phyloP scores from a whole-genome alignment of 148 eudicot genomes.

The Camellia sinensis region DNA sequence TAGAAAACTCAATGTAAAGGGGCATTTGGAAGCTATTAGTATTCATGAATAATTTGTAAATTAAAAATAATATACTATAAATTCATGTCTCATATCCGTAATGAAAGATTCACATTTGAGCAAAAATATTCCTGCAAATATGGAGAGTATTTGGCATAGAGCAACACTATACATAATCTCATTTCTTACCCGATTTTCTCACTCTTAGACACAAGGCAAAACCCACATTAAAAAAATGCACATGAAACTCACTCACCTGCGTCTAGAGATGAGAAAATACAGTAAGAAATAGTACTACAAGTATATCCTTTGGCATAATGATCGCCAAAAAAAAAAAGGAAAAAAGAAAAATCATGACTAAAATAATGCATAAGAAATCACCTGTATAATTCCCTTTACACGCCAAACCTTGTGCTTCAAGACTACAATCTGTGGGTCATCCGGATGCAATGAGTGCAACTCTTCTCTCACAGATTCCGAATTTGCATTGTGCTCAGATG shows the following conservation, averaged over 20 bases:
- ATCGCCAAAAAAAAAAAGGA: neutral
- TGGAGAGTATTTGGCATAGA: neutral
- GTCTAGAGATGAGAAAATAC: too few relatives aligned
- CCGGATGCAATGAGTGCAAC: slow-evolving; percentile 55
- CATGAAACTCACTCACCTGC: too few relatives aligned
- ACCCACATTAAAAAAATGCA: too few relatives aligned
- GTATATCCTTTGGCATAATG: neutral
- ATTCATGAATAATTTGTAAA: neutral
- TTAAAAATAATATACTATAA: neutral
- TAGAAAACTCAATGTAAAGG: neutral
- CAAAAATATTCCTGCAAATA: neutral
- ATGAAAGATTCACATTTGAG: neutral
- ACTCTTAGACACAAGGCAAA: too few relatives aligned
- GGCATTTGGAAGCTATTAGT: neutral
- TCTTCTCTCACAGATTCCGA: slow-evolving; percentile 64
- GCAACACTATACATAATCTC: too few relatives aligned
- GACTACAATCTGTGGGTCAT: slow-evolving; percentile 75
- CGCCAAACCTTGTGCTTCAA: slow-evolving; percentile 84
- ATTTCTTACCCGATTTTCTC: too few relatives aligned
- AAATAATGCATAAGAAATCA: slow-evolving; percentile 16
- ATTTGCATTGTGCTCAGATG: slow-evolving; percentile 78
- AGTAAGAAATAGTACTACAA: too few relatives aligned
- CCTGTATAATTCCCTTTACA: slow-evolving; percentile 90
- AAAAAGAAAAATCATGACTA: neutral
- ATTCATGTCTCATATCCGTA: neutral